These are phyloP conservation scores for Argentina anserina DNA, from an alignment of 306 rosid species.

Conservation along the genomic window DNA sequence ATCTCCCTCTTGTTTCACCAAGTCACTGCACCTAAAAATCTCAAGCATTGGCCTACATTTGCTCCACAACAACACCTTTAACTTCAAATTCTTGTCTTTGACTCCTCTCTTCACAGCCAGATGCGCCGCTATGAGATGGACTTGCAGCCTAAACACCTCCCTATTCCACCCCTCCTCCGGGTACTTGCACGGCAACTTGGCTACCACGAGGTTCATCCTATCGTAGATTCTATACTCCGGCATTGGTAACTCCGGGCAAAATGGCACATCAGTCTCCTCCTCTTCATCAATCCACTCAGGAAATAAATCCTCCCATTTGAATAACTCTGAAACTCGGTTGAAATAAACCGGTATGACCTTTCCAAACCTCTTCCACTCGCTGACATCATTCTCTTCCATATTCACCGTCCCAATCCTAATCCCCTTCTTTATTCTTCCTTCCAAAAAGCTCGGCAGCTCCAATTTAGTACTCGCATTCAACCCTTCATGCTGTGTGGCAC, in stretches of 20 bases:
- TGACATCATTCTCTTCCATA: constrained; percentile 50
- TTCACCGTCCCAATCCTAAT: constrained; percentile 81
- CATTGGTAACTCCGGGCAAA: constrained; percentile 86
- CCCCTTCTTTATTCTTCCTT: constrained; percentile 38
- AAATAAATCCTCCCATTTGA: constrained; percentile 85
- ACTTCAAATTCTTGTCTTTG: constrained; percentile 45
- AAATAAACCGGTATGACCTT: constrained; percentile 32
- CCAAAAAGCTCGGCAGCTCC: constrained; percentile 53
- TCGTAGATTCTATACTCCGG: constrained; percentile 44
- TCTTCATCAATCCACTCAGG: constrained; percentile 98
- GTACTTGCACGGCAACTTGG: constrained; percentile 65
- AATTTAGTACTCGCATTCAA: constrained; percentile 28
- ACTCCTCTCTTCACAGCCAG: constrained; percentile 59
- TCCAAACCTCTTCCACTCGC: constrained; percentile 50
- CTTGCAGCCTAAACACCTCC: constrained; percentile 69
- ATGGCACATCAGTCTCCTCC: constrained; percentile 73
- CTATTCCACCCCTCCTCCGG: constrained; percentile 70
- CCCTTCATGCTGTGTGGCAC: constrained; percentile 24
- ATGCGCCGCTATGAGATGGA: constrained; percentile 68
- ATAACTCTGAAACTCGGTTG: constrained; percentile 52
- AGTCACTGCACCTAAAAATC: constrained; percentile 64
- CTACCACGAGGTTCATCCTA: constrained; percentile 62
- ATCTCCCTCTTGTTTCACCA: constrained; percentile 56
- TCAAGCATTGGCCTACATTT: constrained; percentile 90
- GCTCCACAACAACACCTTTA: constrained; percentile 65